phyloP scores from a whole-genome alignment of 305 asterid species.

The Fraxinus xanthoxyloides region DNA sequence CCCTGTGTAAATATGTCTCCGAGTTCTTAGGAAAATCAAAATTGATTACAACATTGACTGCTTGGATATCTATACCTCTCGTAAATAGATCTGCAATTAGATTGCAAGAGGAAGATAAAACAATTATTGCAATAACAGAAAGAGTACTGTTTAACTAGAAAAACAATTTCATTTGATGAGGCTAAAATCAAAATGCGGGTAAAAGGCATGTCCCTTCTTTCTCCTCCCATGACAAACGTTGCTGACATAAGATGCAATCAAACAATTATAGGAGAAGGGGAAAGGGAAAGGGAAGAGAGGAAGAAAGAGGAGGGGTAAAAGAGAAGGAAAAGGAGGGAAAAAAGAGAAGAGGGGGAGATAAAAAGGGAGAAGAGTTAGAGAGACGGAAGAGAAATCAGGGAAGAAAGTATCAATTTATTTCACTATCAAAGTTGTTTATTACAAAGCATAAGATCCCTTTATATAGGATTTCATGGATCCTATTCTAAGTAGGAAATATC shows the following conservation, averaged over 20 bases:
- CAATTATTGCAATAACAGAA: not conserved
- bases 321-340: no score
- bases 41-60: slow-evolving; percentile 90
- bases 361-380: not conserved
- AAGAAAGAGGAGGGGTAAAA: not conserved
- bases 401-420: not conserved
- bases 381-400: not conserved
- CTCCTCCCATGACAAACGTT: not conserved
- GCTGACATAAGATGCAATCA: not conserved
- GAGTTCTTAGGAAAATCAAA: slow-evolving; percentile 92
- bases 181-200: not conserved
- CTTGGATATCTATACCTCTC: slow-evolving; percentile 95
- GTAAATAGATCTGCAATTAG: slow-evolving; percentile 71
- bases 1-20: slow-evolving; percentile 96
- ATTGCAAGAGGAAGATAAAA: not conserved
- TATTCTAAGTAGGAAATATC: not conserved
- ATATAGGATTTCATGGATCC: not conserved
- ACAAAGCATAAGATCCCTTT: not conserved
- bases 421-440: not conserved
- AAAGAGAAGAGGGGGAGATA: not conserved
- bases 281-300: not conserved
- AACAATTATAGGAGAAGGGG: not conserved
- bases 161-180: not conserved
- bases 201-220: not conserved
- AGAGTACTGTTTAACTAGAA: not conserved